Base-by-base conservation (phyloP, 2,329 filamentous ascomycete species). In the Leptographium lundbergii region DNA sequence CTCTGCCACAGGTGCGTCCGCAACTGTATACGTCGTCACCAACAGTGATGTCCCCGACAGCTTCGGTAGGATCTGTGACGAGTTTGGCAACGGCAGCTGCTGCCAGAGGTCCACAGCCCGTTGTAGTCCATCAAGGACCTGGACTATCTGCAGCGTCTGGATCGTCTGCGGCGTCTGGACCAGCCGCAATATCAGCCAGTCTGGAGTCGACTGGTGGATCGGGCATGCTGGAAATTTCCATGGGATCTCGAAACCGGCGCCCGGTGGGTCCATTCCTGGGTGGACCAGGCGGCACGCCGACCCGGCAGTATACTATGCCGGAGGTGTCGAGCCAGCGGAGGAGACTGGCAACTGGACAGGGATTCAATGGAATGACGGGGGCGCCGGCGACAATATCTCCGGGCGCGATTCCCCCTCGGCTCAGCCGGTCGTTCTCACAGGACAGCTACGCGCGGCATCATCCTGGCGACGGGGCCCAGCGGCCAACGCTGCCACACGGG, bases 351-450 rank as follows among this genome's bases (percentile, higher is more conserved):
- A 19, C 42, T n/a, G 42, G 42, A n/a, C 42, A 51, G 7, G 24
- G 24, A 29, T 19, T 25, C 14, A n/a, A n/a, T n/a, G 24, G 14
- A 19, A 4, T n/a, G 13, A 25, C 14, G 25, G 48, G 17, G 10
- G 10, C 47, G 22, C 22, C 47, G 14, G 47, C 22, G 17, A 17
- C 25, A n/a, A 52, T 2, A 27, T 32, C 14, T 11, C 17, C 25
- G 22, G 39, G 14, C 9, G 6, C 42, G 6, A 5, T 56, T 2
- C 58, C 60, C 2, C 60, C 56, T 19, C 55, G 56, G 7, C 58
- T 63, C 42, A 48, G 53, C 19, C 57, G 62, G 0, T 62, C 62
- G 9, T 34, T 62, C 27, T 63, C 62, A 4, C 62, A 63, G 27
- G 62, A 63, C 48, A 61, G 62, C 56, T 62, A 63, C 19, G 59